These are phyloP conservation scores for Geranomyces variabilis DNA, from an alignment of 192 early-diverging fungal genomes.

Conservation along the genomic window DNA sequence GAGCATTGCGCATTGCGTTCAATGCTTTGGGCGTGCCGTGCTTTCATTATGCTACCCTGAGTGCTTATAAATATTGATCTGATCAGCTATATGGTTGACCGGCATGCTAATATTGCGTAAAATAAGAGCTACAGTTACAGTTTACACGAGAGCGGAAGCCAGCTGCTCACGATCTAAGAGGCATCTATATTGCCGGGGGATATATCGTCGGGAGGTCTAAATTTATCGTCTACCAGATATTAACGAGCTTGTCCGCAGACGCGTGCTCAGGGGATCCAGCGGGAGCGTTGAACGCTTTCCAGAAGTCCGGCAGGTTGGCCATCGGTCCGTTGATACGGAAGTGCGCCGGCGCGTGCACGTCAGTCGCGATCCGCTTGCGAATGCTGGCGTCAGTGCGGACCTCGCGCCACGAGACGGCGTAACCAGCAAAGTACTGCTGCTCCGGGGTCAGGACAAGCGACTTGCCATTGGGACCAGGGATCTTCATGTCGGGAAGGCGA, in stretches of 20 bases:
- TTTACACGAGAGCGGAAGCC: no score
- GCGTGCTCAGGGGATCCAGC: neutral
- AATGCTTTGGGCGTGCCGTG: no score
- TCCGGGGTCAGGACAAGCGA: neutral
- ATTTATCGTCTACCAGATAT: slow-evolving; percentile 1
- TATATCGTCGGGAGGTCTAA: no score
- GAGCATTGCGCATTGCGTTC: no score
- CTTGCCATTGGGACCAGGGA: neutral
- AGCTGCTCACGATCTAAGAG: no score
- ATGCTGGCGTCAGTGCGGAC: neutral
- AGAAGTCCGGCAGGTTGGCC: neutral
- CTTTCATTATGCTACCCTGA: no score
- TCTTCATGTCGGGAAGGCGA: neutral
- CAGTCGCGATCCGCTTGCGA: neutral
- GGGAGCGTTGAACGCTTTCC: neutral
- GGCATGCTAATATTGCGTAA: no score
- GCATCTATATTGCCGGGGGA: no score
- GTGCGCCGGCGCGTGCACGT: slow-evolving; percentile 12
- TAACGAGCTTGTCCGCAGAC: neutral
- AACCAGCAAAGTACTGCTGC: slow-evolving; percentile 8
- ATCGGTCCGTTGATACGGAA: slow-evolving; percentile 6
- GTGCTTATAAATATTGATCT: no score
- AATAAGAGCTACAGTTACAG: no score
- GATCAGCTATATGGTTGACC: no score
- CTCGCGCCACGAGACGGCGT: slow-evolving; percentile 8